Evolutionary conservation across 495 filamentous ascomycete genomes (phyloP).

Genomic region (Penicillium simplicissimum): DNA sequence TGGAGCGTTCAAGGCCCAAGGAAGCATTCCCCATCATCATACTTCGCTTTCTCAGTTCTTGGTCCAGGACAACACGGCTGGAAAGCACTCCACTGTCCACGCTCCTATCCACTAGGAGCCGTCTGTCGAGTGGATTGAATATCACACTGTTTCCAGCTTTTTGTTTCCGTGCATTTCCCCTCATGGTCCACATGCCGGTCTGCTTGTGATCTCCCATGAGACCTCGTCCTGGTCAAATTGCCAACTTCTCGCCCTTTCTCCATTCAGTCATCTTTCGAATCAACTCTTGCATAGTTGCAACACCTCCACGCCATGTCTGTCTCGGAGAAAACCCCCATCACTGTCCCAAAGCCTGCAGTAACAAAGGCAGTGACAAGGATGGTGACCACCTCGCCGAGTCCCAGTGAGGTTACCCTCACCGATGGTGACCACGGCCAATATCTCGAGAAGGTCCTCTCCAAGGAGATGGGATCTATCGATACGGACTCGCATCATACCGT

Average conservation of each 20-base stretch:
- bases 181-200: background rate
- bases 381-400: constrained; percentile 16
- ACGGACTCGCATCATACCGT: constrained; percentile 2
- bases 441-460: constrained; percentile 27
- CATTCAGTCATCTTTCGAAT: constrained; percentile 27
- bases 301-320: constrained; percentile 28
- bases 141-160: background rate
- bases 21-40: background rate
- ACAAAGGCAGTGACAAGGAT: background rate
- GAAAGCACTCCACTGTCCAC: constrained; percentile 1
- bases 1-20: background rate
- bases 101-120: background rate
- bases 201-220: constrained; percentile 1
- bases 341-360: constrained; percentile 24
- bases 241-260: constrained; percentile 16
- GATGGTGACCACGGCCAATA: constrained; percentile 11
- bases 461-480: constrained; percentile 26
- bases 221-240: constrained; percentile 16
- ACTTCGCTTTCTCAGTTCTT: background rate
- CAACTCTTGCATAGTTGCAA: constrained; percentile 1
- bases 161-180: background rate
- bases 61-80: background rate
- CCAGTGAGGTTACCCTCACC: constrained; percentile 29
- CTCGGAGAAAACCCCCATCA: constrained; percentile 26
- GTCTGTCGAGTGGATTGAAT: background rate